Percentiles rank a stretch among this genome's conserved stretches.
Conservation (phyloP, 441 rosid genomes). For the Jatropha multifida region DNA sequence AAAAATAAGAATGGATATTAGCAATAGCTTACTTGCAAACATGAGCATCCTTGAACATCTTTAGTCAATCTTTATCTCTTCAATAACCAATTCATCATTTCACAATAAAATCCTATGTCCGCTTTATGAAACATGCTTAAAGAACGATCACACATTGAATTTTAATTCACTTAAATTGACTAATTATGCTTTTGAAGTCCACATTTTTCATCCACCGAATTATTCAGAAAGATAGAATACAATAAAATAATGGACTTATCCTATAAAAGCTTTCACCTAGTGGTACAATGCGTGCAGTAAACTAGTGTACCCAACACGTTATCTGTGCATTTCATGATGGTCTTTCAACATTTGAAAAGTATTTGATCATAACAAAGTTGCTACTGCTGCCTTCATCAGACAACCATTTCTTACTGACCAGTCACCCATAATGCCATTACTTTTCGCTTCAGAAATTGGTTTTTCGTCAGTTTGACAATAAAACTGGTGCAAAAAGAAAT, state of each 20-base stretch:
- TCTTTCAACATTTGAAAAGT: background rate
- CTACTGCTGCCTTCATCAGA: background rate
- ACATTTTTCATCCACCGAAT: background rate
- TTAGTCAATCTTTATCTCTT: constrained; percentile 1
- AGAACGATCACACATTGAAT: background rate
- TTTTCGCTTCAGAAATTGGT: background rate
- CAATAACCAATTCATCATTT: background rate
- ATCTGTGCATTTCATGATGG: background rate
- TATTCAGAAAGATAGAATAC: background rate
- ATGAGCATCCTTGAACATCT: constrained; percentile 13
- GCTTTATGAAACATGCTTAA: background rate
- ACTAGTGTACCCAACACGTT: background rate
- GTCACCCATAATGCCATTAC: background rate
- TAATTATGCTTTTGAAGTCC: background rate
- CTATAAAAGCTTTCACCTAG: background rate
- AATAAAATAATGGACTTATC: background rate
- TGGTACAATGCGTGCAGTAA: background rate
- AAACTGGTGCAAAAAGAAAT: background rate
- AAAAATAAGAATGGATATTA: constrained; percentile 10
- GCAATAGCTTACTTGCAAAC: constrained; percentile 3
- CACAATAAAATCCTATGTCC: background rate
- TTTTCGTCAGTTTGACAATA: background rate
- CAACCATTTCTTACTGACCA: background rate
- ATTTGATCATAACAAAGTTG: background rate
- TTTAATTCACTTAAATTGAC: background rate